These are phyloP conservation scores for Leccinum boreale DNA, from an alignment of 768 basidiomycete species.

Conservation along the genomic window DNA sequence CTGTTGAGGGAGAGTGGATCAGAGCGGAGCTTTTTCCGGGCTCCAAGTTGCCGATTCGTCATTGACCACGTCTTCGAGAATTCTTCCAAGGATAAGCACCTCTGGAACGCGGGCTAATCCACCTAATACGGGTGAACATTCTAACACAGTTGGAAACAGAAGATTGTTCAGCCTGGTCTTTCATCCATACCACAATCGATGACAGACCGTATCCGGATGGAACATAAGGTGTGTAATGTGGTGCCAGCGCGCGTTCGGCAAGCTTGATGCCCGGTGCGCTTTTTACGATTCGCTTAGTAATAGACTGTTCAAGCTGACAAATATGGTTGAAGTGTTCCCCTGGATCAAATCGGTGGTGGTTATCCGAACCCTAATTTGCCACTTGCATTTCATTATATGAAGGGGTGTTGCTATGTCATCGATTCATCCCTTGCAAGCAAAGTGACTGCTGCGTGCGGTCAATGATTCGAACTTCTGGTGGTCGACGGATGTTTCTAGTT, in stretches of 20 bases:
- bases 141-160: constrained; percentile 15
- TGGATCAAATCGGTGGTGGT: constrained; percentile 17
- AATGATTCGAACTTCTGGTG: constrained; percentile 6
- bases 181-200: neutral
- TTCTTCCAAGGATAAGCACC: constrained; percentile 2
- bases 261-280: constrained; percentile 15
- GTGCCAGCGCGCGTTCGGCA: constrained; percentile 12
- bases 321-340: constrained; percentile 3
- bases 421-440: constrained; percentile 11
- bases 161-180: constrained; percentile 2
- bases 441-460: constrained; percentile 8
- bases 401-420: constrained; percentile 13
- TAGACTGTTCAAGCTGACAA: constrained; percentile 17
- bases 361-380: constrained; percentile 20
- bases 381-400: constrained; percentile 19
- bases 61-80: constrained; percentile 11
- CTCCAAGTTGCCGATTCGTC: constrained; percentile 5
- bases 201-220: constrained; percentile 7
- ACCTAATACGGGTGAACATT: constrained; percentile 3
- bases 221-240: constrained; percentile 11
- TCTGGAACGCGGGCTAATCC: constrained; percentile 2
- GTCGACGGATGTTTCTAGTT: constrained; percentile 6
- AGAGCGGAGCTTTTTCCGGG: constrained; percentile 15
- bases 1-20: constrained; percentile 15
- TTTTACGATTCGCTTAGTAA: constrained; percentile 2